phyloP scores from a whole-genome alignment of 371 early-diverging fungal genomes.

The Mortierella sp. region DNA sequence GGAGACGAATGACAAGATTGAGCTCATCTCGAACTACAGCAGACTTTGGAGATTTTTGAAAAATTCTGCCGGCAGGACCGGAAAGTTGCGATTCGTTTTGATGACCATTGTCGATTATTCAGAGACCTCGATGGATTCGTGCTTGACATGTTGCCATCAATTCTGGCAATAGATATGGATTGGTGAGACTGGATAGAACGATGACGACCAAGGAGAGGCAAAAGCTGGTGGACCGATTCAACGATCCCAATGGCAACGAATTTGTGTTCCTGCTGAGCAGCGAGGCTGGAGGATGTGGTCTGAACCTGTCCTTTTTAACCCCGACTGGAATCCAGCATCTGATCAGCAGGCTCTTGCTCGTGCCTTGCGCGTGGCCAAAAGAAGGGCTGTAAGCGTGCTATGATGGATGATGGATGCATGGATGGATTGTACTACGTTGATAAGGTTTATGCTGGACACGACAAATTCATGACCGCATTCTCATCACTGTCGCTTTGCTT shows the following conservation, averaged over 20 bases:
- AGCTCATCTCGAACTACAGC: slow-evolving; percentile 96
- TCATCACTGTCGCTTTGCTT: no score
- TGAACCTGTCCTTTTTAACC: slow-evolving; percentile 96
- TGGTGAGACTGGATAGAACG: slow-evolving; percentile 91
- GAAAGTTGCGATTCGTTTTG: slow-evolving; percentile 56
- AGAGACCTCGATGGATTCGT: no score
- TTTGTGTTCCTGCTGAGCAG: slow-evolving; percentile 96
- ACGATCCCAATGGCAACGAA: slow-evolving; percentile 84
- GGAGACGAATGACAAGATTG: slow-evolving; percentile 91
- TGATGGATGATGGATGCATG: no score
- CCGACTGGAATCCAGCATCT: slow-evolving; percentile 75
- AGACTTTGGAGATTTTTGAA: slow-evolving; percentile 96
- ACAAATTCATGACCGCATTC: no score
- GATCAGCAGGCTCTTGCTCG: slow-evolving; percentile 92
- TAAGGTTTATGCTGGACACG: no score
- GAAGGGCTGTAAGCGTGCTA: slow-evolving; percentile 76
- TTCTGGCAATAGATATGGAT: slow-evolving; percentile 65
- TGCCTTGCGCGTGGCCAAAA: slow-evolving; percentile 98
- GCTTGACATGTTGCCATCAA: background rate
- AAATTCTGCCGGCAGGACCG: slow-evolving; percentile 78
- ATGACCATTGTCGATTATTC: no score
- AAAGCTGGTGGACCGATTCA: slow-evolving; percentile 94
- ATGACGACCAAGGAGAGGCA: slow-evolving; percentile 92
- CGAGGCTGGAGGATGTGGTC: slow-evolving; percentile 98
- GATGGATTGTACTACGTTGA: no score